phyloP scores from a whole-genome alignment of 2,329 filamentous ascomycete species.

The Thielaviopsis populi region DNA sequence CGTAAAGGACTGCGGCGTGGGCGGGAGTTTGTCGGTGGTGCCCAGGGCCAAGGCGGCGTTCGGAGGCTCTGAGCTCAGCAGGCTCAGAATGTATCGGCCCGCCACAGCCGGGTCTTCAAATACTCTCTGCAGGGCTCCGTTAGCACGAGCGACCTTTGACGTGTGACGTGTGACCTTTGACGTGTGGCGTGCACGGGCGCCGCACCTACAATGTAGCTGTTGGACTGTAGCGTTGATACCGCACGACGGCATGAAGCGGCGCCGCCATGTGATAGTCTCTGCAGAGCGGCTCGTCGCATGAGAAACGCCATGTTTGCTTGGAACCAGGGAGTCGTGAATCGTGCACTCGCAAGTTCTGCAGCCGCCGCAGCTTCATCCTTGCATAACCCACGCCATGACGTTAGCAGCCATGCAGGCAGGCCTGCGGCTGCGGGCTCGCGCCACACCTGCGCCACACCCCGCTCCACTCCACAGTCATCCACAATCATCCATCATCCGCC shows the following conservation, averaged over 20 bases:
- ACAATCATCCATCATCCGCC: no score
- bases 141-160: background rate
- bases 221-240: slow-evolving; percentile 35
- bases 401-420: no score
- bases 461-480: no score
- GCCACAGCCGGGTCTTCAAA: slow-evolving; percentile 34
- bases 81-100: slow-evolving; percentile 39
- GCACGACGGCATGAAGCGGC: slow-evolving; percentile 11
- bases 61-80: slow-evolving; percentile 43
- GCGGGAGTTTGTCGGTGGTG: slow-evolving; percentile 41
- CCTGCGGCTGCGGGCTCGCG: background rate
- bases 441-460: slow-evolving; percentile 1
- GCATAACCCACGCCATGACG: slow-evolving; percentile 2
- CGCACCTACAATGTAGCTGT: slow-evolving; percentile 38
- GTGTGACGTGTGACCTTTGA: background rate
- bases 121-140: slow-evolving; percentile 35
- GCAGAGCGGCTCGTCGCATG: background rate
- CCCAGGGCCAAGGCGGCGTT: slow-evolving; percentile 41
- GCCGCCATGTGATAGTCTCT: background rate
- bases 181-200: background rate
- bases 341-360: no score
- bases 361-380: background rate
- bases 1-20: slow-evolving; percentile 43
- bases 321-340: no score
- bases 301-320: slow-evolving; percentile 6